Conservation (phyloP, 1,284 basidiomycete species). For the Tremellales sp. region DNA sequence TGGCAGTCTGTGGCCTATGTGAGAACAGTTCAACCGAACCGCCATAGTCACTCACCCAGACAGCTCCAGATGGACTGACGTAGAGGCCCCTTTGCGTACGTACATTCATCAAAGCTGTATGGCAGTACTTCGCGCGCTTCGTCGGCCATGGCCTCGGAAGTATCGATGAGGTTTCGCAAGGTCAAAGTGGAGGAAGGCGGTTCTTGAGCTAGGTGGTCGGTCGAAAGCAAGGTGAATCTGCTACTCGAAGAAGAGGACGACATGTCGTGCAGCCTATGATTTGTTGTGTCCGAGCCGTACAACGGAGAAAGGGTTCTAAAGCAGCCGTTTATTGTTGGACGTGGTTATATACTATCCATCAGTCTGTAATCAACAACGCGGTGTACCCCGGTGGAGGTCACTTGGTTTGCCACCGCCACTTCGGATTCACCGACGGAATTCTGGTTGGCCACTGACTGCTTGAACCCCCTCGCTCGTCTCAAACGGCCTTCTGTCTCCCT, state of each 20-base stretch:
- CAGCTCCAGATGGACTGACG: conserved; percentile 47
- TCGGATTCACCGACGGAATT: too few relatives aligned
- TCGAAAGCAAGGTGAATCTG: conserved; percentile 23
- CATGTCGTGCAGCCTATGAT: too few relatives aligned
- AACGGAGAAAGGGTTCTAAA: not conserved
- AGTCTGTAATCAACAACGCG: too few relatives aligned
- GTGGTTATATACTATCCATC: too few relatives aligned
- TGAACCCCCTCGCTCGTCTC: too few relatives aligned
- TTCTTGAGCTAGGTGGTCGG: conserved; percentile 21
- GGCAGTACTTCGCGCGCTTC: conserved; percentile 45
- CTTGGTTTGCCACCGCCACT: too few relatives aligned
- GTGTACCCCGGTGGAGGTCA: too few relatives aligned
- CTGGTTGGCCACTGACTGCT: too few relatives aligned
- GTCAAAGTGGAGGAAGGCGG: conserved; percentile 34
- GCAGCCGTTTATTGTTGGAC: too few relatives aligned
- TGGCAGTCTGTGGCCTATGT: conserved; percentile 25
- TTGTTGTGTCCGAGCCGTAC: not conserved
- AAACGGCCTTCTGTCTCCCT: too few relatives aligned
- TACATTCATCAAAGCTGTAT: conserved; percentile 45
- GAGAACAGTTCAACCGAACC: conserved; percentile 4
- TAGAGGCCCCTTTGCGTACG: conserved; percentile 37
- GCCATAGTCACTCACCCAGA: conserved; percentile 25
- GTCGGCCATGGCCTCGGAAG: conserved; percentile 35
- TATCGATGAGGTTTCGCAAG: conserved; percentile 37
- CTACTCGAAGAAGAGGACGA: conserved; percentile 12